These are phyloP conservation scores for Teunomyces aglyptinius DNA, from an alignment of 805 yeast species.

Conservation along the genomic window DNA sequence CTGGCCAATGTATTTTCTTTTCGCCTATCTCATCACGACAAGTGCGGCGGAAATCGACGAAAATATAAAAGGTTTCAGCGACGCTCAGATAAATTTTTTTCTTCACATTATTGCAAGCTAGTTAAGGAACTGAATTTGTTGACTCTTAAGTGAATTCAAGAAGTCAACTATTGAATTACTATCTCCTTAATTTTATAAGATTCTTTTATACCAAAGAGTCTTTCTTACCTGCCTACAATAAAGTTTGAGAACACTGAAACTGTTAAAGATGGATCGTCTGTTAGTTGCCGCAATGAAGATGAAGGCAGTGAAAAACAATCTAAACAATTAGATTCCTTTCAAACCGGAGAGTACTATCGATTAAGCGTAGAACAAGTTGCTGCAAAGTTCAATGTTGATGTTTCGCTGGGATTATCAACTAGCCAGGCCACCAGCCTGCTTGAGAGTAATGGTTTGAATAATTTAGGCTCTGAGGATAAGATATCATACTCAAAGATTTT, in stretches of 20 bases:
- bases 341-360: constrained; percentile 13
- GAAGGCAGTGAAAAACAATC: constrained; percentile 17
- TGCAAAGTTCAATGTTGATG: constrained; percentile 13
- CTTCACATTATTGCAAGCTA: not conserved
- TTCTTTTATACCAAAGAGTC: not conserved
- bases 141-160: not conserved
- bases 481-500: constrained; percentile 28
- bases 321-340: constrained; percentile 5
- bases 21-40: not conserved
- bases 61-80: not conserved
- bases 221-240: constrained; percentile 2
- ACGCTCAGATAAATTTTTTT: not conserved
- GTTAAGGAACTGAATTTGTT: not conserved
- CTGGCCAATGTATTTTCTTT: not conserved
- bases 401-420: constrained; percentile 14
- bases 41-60: not conserved
- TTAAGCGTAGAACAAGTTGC: constrained; percentile 16
- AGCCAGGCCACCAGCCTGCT: constrained; percentile 2
- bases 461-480: constrained; percentile 28
- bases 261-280: constrained; percentile 11
- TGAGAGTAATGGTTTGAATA: constrained; percentile 16
- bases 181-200: not conserved
- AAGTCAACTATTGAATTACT: not conserved
- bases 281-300: constrained; percentile 15
- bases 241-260: constrained; percentile 4